Conservation (phyloP, 768 basidiomycete species). For the Pholiota conissans region DNA sequence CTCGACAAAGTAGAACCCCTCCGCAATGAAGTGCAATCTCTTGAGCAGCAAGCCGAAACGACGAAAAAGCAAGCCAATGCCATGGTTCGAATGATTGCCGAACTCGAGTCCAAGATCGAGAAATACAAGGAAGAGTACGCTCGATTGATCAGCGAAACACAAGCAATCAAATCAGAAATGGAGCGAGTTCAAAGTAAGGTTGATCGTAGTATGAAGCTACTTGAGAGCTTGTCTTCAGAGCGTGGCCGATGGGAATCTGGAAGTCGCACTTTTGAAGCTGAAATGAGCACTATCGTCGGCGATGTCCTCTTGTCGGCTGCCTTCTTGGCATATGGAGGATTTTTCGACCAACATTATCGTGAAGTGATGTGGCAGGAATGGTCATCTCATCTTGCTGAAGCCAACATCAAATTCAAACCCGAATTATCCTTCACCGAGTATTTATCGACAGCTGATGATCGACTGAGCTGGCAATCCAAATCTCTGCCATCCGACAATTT, state of each 20-base stretch:
- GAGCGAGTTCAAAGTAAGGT: constrained; percentile 97
- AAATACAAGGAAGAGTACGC: constrained; percentile 98
- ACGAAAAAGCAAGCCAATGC: constrained; percentile 91
- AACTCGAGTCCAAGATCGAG: constrained; percentile 90
- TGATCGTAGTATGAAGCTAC: constrained; percentile 92
- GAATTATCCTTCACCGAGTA: constrained; percentile 95
- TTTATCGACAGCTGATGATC: constrained; percentile 94
- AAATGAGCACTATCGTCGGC: constrained; percentile 98
- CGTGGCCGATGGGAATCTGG: constrained; percentile 92
- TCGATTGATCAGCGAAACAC: constrained; percentile 91
- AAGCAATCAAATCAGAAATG: constrained; percentile 98
- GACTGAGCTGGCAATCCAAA: constrained; percentile 93
- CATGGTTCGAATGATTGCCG: constrained; percentile 89
- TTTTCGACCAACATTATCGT: constrained; percentile 98
- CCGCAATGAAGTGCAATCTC: constrained; percentile 90
- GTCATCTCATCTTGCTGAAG: constrained; percentile 85
- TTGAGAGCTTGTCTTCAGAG: constrained; percentile 94
- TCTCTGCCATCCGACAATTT: constrained; percentile 94
- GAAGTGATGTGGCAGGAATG: constrained; percentile 97
- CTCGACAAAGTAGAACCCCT: constrained; percentile 96
- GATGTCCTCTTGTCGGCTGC: constrained; percentile 95
- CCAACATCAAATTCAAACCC: constrained; percentile 87
- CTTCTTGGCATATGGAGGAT: constrained; percentile 95
- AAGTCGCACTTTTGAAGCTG: constrained; percentile 92
- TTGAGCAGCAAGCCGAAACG: constrained; percentile 91